Percentiles rank a stretch among this genome's conserved stretches.
phyloP scores from a whole-genome alignment of 169 alveolate species.

The Amoebophrya sp. region DNA sequence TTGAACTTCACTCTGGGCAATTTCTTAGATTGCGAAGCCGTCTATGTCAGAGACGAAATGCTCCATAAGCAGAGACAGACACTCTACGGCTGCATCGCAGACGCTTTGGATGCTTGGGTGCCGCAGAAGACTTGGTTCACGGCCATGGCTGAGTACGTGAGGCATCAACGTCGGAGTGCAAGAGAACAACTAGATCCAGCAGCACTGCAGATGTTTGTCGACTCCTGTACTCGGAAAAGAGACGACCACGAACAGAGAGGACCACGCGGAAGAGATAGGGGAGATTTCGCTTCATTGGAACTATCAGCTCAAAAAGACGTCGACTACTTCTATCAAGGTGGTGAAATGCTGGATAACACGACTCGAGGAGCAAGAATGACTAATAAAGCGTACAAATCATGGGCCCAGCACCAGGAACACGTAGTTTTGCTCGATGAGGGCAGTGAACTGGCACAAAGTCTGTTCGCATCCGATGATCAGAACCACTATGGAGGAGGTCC shows the following conservation, averaged over 20 bases:
- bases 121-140: neutral
- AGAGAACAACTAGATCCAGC: too few species aligned
- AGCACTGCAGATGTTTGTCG: too few species aligned
- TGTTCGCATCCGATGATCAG: too few species aligned
- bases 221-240: too few species aligned
- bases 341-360: neutral
- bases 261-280: too few species aligned
- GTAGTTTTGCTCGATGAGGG: neutral
- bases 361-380: neutral
- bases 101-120: neutral
- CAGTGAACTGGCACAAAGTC: too few species aligned
- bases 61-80: neutral
- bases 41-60: neutral
- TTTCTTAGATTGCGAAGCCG: neutral
- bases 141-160: neutral
- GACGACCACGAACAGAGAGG: too few species aligned
- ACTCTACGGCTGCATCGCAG: neutral
- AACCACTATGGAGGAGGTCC: too few species aligned
- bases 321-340: neutral
- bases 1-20: neutral
- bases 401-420: neutral
- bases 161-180: too few species aligned
- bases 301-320: too few species aligned
- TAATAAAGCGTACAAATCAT: neutral
- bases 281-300: too few species aligned